Evolutionary conservation across 139 green algal species (phyloP), one percentile per base, ranked within the genome.

Genomic region (Eudorina sp.): DNA sequence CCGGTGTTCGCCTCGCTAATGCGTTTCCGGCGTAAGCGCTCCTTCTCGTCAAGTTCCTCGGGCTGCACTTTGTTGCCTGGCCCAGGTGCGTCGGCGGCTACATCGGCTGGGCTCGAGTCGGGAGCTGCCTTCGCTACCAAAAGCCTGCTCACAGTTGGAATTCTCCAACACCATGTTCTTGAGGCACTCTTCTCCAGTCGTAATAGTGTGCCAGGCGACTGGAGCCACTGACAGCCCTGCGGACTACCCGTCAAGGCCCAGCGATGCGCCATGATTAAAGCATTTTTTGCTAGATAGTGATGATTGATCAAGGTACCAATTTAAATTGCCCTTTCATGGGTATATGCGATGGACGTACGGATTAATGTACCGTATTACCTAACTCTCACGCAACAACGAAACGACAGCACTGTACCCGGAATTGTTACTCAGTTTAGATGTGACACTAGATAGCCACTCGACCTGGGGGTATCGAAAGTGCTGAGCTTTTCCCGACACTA

Each of bases 1-100:
- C 94, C 94, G 9, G 81, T 88, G 90, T 96, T 96, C 31, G 91
- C 91, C 2, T 62, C n/a, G 79, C 88, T 92, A 48, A 96, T 96
- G 36, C 90, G 83, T 48, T 55, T n/a, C 5, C 94, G 85, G 31
- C 94, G 81, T 41, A 82, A 38, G 16, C 73, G 21, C 78, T 96
- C 94, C 66, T 88, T 75, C 45, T 94, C 90, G 13, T 88, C 77
- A 5, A 89, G 27, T 2, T 62, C 27, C n/a, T 83, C 36, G 18
- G 74, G 9, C 23, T 43, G 23, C 5, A 19, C 40, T 8, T 38
- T 34, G 41, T 34, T 9, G 38, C 38, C 55, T 3, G 40, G 70
- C 29, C 11, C 40, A 23, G 75, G 14, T 25, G 41, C 38, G 25
- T 85, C 55, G 25, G 55, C 55, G 34, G 45, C 73, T 46, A n/a